These are phyloP conservation scores for Neodidymelliopsis sp. DNA, from an alignment of 2,329 filamentous ascomycete genomes.

Conservation along the genomic window DNA sequence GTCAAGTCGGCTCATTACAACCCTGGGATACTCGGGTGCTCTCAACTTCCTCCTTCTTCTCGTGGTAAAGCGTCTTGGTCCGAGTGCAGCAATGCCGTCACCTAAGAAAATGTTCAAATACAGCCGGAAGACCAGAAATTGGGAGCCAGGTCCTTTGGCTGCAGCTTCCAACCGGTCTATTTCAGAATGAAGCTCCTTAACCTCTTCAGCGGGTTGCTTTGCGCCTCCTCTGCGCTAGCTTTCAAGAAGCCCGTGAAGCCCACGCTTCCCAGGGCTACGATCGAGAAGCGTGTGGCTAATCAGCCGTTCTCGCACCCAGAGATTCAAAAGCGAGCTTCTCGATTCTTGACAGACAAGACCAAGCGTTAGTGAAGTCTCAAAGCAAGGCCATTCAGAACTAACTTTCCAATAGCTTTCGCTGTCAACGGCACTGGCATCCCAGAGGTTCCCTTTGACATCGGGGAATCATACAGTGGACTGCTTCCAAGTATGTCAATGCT, in stretches of 20 bases:
- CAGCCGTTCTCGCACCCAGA: conserved; percentile 42
- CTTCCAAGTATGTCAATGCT: too few relatives aligned
- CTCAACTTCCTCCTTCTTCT: conserved; percentile 25
- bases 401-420: conserved; percentile 60
- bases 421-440: conserved; percentile 72
- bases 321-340: conserved; percentile 44
- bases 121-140: background rate
- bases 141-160: background rate
- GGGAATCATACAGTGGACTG: conserved; percentile 69
- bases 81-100: conserved; percentile 21
- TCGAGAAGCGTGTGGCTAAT: conserved; percentile 38
- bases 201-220: conserved; percentile 37
- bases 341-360: conserved; percentile 43
- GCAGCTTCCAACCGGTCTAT: conserved; percentile 13
- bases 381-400: conserved; percentile 5
- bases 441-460: conserved; percentile 73
- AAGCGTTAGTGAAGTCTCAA: conserved; percentile 29
- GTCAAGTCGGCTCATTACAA: background rate
- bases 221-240: conserved; percentile 41
- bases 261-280: conserved; percentile 33
- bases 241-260: conserved; percentile 36
- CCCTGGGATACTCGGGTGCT: background rate
- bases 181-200: conserved; percentile 44
- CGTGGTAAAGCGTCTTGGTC: conserved; percentile 23
- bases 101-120: conserved; percentile 28